Evolutionary conservation across 148 eudicot genomes (phyloP).

Genomic region (Bassia scoparia): DNA sequence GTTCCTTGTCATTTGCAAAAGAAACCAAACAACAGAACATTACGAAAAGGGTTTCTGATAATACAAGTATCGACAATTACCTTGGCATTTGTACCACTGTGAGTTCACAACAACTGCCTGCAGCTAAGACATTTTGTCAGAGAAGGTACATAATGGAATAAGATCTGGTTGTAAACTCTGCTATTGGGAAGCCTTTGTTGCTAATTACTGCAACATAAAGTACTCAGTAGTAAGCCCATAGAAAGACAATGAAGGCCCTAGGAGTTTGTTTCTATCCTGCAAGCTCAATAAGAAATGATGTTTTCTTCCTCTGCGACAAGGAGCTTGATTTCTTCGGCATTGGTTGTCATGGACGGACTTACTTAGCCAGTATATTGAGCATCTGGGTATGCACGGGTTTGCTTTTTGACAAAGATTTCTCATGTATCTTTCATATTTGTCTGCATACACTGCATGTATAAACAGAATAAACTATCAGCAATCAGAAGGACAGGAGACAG

Average conservation of each 20-base stretch:
- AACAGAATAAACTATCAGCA: constrained; percentile 2
- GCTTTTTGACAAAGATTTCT: constrained; percentile 69
- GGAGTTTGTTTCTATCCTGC: constrained; percentile 91
- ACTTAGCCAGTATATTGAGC: constrained; percentile 63
- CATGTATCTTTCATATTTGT: constrained; percentile 66
- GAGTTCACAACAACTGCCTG: constrained; percentile 89
- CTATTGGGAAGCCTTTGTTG: constrained; percentile 49
- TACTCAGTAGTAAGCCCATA: constrained; percentile 80
- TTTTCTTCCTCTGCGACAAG: constrained; percentile 48
- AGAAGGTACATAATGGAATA: constrained; percentile 78
- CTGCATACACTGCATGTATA: constrained; percentile 51
- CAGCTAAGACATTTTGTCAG: constrained; percentile 92
- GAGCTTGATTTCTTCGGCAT: constrained; percentile 75
- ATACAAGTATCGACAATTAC: constrained; percentile 36
- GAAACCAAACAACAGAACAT: neutral
- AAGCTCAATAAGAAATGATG: constrained; percentile 60
- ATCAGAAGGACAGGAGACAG: neutral
- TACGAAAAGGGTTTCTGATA: neutral
- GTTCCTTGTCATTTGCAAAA: neutral
- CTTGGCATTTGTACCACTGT: constrained; percentile 64
- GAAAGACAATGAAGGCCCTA: constrained; percentile 98
- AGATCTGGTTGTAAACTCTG: constrained; percentile 49
- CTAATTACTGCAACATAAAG: constrained; percentile 56
- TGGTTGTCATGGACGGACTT: constrained; percentile 81
- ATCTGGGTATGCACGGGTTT: constrained; percentile 58